Evolutionary conservation across 2,329 filamentous ascomycete genomes (phyloP).

Genomic region (Raffaelea deltoideospora): DNA sequence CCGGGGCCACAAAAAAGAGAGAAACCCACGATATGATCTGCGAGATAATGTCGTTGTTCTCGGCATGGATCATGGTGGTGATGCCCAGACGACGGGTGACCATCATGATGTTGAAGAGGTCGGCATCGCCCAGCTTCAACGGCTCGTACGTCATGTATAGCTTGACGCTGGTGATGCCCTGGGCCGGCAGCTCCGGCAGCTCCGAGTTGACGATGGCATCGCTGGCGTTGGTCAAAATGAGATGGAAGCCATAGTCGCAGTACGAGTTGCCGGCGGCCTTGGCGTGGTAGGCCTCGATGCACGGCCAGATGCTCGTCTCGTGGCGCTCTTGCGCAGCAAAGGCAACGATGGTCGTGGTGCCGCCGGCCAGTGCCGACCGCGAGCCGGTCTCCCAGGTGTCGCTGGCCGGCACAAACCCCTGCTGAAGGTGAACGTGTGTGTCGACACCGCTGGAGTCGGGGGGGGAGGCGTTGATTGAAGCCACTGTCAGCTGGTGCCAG

Average conservation of each 20-base stretch:
- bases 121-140: conserved; percentile 30
- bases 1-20: background rate
- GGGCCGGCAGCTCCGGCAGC: conserved; percentile 20
- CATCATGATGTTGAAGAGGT: conserved; percentile 35
- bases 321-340: conserved; percentile 37
- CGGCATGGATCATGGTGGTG: conserved; percentile 43
- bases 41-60: conserved; percentile 48
- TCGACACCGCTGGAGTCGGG: conserved; percentile 18
- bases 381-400: conserved; percentile 27
- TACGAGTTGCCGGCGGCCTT: conserved; percentile 46
- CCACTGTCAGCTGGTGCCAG: no score
- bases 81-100: conserved; percentile 28
- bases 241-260: conserved; percentile 41
- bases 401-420: conserved; percentile 16
- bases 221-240: conserved; percentile 31
- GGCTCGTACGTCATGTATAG: conserved; percentile 37
- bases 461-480: no score
- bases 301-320: conserved; percentile 39
- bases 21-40: conserved; percentile 12
- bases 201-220: conserved; percentile 25
- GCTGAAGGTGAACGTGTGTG: conserved; percentile 21
- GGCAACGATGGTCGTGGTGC: conserved; percentile 40
- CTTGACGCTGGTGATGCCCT: conserved; percentile 31
- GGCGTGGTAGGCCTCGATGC: conserved; percentile 54
- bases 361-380: conserved; percentile 38